A percentile compares a stretch with the other conserved stretches of the same genome.
Conservation (phyloP, 306 rosid genomes). For the Pyrus betulifolia region DNA sequence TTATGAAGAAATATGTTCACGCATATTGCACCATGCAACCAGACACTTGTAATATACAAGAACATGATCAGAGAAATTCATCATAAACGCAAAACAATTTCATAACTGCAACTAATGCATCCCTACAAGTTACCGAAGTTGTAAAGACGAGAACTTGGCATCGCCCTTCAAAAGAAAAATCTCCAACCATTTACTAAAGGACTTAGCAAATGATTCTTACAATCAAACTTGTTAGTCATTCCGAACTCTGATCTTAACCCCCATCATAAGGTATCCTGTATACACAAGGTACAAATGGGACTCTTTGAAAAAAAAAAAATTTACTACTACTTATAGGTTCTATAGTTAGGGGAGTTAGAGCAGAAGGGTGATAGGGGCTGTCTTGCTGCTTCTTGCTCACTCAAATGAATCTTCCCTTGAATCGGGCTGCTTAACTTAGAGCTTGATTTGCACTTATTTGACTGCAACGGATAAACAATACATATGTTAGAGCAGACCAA, state of each 20-base stretch:
- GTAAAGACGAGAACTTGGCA: neutral
- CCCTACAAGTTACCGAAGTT: neutral
- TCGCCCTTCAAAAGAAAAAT: neutral
- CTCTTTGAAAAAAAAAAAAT: neutral
- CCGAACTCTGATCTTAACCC: neutral
- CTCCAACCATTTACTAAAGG: constrained; percentile 21
- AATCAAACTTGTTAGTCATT: constrained; percentile 17
- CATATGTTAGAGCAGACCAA: neutral
- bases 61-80: no score
- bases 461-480: constrained; percentile 35
- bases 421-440: constrained; percentile 38
- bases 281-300: constrained; percentile 6
- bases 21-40: no score
- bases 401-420: constrained; percentile 56
- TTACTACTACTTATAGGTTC: constrained; percentile 43
- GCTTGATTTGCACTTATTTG: constrained; percentile 76
- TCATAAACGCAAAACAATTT: neutral
- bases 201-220: constrained; percentile 11
- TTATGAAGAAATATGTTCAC: no score
- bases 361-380: constrained; percentile 68
- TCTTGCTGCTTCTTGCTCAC: constrained; percentile 44
- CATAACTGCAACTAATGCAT: neutral
- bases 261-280: neutral
- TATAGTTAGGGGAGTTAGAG: constrained; percentile 56
- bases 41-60: no score